These are phyloP conservation scores for Botryosphaeria agaves DNA, from an alignment of 2,329 filamentous ascomycete species.

Conservation along the genomic window DNA sequence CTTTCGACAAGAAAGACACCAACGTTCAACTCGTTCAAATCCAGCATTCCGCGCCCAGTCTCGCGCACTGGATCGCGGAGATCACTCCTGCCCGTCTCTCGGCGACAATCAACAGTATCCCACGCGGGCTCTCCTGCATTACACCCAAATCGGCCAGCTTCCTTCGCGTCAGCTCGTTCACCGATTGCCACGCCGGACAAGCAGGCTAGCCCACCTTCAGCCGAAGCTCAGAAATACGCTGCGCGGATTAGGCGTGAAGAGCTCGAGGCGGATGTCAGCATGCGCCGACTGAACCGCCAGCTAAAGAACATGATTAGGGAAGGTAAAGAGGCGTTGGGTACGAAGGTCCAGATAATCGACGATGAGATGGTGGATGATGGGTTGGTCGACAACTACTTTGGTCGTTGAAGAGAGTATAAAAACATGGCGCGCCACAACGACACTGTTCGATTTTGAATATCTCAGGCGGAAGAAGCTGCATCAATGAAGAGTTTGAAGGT, in stretches of 20 bases:
- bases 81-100: conserved; percentile 26
- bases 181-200: conserved; percentile 6
- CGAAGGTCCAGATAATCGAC: conserved; percentile 22
- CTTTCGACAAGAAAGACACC: not conserved
- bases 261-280: conserved; percentile 58
- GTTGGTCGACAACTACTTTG: too few species aligned
- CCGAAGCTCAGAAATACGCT: conserved; percentile 57
- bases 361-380: conserved; percentile 14
- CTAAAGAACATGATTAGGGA: conserved; percentile 78
- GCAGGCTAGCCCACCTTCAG: conserved; percentile 23
- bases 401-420: too few species aligned
- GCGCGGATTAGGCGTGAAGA: conserved; percentile 58
- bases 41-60: not conserved
- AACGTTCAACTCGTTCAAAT: not conserved
- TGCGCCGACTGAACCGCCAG: conserved; percentile 62
- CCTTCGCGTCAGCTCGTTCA: conserved; percentile 34
- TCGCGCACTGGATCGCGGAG: conserved; percentile 7
- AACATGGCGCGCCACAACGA: too few species aligned
- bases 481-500: too few species aligned
- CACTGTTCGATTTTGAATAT: too few species aligned
- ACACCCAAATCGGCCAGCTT: conserved; percentile 29
- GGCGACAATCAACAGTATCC: conserved; percentile 16
- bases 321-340: conserved; percentile 65
- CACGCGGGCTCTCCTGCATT: conserved; percentile 21
- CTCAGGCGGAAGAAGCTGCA: too few species aligned